Base-by-base conservation (phyloP, 495 filamentous ascomycete species). In the Cenococcum geophilum region DNA sequence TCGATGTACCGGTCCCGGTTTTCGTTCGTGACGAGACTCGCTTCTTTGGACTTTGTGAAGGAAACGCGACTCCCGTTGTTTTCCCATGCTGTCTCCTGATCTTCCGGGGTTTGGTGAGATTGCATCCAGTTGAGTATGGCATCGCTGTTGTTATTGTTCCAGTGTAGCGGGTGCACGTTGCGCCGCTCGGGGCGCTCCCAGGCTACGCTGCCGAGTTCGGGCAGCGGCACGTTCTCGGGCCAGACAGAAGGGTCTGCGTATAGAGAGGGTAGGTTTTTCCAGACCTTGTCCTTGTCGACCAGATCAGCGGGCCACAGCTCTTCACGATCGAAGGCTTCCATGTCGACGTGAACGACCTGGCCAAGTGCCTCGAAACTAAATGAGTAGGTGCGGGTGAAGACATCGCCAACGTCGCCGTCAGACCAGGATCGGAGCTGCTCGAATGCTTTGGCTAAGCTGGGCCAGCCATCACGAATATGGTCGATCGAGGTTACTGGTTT, bases 391-490 rank as follows among this genome's bases (percentile, higher is more conserved):
- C 88, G 80, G 57, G 82, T 74, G 69, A 95, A 96, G 5, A 91
- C 73, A 62, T 95, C 90, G 45, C 83, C 85, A 20, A 97, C 88
- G 34, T 86, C 80, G 16, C 89, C 91, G 51, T 93, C 83, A 23
- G 83, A 75, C 90, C 91, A 96, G 45, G 83, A 76, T 4, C 90
- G 76, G 9, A 96, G 77, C 9, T 76, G 72, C 4, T 83, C 84
- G 0, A 97, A 78, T 5, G 89, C 89, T 63, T 79, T 87, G 20
- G 83, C 82, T 0, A 95, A 81, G 14, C 85, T 83, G 0, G 88
- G 85, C 93, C 93, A 98, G 20, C 89, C 92, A 66, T 97, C 93
- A 9, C 79, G 79, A 34, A 97, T 91, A 68, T 89, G 82, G 34
- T 87, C 80, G 14, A 90, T 73, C 54, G 86, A 78, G 47, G 82